Conservation (phyloP, 495 filamentous ascomycete species). For the Penicillium soppii region DNA sequence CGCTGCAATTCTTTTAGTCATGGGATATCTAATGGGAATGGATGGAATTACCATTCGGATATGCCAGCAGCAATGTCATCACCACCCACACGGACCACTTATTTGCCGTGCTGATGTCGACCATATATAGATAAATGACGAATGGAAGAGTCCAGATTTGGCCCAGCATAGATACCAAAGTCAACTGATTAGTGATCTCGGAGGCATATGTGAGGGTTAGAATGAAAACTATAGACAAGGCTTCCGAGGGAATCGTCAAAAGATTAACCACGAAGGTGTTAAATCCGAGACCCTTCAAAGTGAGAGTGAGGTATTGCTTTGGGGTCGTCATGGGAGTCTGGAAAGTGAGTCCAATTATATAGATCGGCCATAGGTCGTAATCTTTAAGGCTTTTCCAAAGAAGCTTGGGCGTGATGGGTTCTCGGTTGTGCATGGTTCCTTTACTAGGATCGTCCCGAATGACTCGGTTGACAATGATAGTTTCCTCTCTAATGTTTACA, state of each 20-base stretch:
- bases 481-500: conserved; percentile 32
- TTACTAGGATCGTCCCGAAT: conserved; percentile 74
- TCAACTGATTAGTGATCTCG: conserved; percentile 50
- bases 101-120: conserved; percentile 41
- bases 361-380: conserved; percentile 56
- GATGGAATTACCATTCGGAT: conserved; percentile 51
- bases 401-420: conserved; percentile 46
- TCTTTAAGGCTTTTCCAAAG: conserved; percentile 53
- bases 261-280: conserved; percentile 65
- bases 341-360: conserved; percentile 50
- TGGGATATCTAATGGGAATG: conserved; percentile 25
- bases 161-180: conserved; percentile 41
- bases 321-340: conserved; percentile 51
- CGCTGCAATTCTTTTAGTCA: conserved; percentile 11
- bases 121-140: conserved; percentile 51
- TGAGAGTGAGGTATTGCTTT: conserved; percentile 61
- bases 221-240: conserved; percentile 39
- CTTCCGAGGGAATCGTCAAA: conserved; percentile 57
- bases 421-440: conserved; percentile 60
- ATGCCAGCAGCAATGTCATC: conserved; percentile 56
- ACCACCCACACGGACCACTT: conserved; percentile 58
- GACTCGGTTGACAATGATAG: conserved; percentile 71
- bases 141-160: conserved; percentile 59
- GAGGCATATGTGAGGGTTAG: conserved; percentile 47
- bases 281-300: conserved; percentile 58